phyloP scores from a whole-genome alignment of 1,284 basidiomycete species.

The Malassezia vespertilionis region DNA sequence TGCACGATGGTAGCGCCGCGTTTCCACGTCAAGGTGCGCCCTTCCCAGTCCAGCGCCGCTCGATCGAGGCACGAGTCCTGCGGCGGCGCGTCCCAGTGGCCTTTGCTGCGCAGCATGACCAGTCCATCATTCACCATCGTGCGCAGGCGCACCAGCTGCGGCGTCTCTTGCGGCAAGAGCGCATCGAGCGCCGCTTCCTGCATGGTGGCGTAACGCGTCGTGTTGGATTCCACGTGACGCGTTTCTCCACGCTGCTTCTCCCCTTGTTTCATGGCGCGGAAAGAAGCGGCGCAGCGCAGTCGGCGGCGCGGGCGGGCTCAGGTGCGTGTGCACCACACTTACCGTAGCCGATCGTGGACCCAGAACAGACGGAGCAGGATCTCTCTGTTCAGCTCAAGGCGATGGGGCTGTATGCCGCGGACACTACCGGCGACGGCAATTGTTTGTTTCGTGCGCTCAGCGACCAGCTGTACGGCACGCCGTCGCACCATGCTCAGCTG shows the following conservation, averaged over 20 bases:
- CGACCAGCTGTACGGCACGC: slow-evolving; percentile 63
- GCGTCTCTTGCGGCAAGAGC: neutral
- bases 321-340: neutral
- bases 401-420: slow-evolving; percentile 43
- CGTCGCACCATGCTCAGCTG: slow-evolving; percentile 60
- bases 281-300: neutral
- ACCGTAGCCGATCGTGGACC: no score
- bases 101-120: no score
- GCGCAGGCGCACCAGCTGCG: slow-evolving; percentile 9
- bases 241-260: neutral
- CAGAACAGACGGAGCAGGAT: slow-evolving; percentile 32
- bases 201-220: neutral
- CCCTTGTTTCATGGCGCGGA: neutral
- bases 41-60: neutral
- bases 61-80: neutral
- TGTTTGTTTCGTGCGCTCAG: slow-evolving; percentile 48
- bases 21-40: neutral
- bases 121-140: slow-evolving; percentile 8
- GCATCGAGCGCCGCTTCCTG: neutral
- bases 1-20: neutral
- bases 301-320: neutral
- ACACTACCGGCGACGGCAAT: slow-evolving; percentile 45
- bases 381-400: slow-evolving; percentile 34
- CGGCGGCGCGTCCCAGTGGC: neutral
- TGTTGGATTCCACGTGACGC: neutral